Percentiles rank a stretch among this genome's conserved stretches.
Evolutionary conservation across 441 rosid species (phyloP).

Genomic region (Corymbia calophylla): DNA sequence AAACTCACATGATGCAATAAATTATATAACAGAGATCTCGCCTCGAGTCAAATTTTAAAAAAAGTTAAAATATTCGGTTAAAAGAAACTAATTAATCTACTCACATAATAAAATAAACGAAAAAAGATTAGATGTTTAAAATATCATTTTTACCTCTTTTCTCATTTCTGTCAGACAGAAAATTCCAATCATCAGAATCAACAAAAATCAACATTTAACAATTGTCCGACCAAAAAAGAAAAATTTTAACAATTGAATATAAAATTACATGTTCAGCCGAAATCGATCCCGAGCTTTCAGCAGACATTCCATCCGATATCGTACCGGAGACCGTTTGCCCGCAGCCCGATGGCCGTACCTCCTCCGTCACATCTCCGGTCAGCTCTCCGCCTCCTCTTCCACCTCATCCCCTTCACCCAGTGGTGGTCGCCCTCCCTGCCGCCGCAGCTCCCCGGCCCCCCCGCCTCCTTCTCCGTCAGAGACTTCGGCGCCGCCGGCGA

Average conservation of each 20-base stretch:
- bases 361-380: not conserved
- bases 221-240: too few relatives aligned
- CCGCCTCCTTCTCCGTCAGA: conserved; percentile 27
- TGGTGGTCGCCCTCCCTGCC: not conserved
- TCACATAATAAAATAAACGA: not conserved
- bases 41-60: not conserved
- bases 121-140: not conserved
- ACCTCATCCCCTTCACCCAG: conserved; percentile 16
- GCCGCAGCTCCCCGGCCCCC: not conserved
- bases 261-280: not conserved
- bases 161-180: not conserved
- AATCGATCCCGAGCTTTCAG: not conserved
- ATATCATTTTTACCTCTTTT: not conserved
- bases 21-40: not conserved
- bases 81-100: not conserved
- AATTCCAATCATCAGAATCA: not conserved
- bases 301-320: not conserved
- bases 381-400: conserved; percentile 3
- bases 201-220: not conserved
- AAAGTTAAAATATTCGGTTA: not conserved
- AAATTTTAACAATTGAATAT: too few relatives aligned
- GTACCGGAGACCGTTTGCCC: not conserved
- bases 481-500: conserved; percentile 83
- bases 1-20: not conserved
- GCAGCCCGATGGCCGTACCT: not conserved